phyloP scores from a whole-genome alignment of 768 basidiomycete species.

The Suillus paluster region DNA sequence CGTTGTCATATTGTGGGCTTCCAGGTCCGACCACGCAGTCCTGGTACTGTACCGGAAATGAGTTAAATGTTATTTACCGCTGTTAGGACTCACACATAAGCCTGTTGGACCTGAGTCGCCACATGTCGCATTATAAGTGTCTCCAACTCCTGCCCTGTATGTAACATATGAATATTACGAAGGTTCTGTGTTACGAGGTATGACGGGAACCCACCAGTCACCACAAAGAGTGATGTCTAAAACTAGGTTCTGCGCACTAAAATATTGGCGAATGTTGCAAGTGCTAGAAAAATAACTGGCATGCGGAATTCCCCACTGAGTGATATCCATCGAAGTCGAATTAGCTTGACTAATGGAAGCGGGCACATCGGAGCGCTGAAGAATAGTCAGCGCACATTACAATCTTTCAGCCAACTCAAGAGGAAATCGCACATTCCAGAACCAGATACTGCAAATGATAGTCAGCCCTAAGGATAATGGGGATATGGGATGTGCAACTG shows the following conservation, averaged over 20 bases:
- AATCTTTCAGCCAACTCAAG: neutral
- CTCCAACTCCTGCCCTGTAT: slow-evolving; percentile 53
- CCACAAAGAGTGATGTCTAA: slow-evolving; percentile 62
- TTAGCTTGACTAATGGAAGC: slow-evolving; percentile 36
- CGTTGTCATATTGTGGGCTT: slow-evolving; percentile 56
- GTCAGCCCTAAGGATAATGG: slow-evolving; percentile 7
- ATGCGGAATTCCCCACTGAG: slow-evolving; percentile 51
- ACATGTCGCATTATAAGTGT: slow-evolving; percentile 49
- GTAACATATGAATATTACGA: slow-evolving; percentile 3
- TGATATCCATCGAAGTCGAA: slow-evolving; percentile 40
- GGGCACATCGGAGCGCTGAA: slow-evolving; percentile 44
- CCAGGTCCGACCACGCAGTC: slow-evolving; percentile 60
- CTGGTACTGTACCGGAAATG: slow-evolving; percentile 42
- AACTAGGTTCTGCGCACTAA: slow-evolving; percentile 53
- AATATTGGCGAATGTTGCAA: slow-evolving; percentile 51
- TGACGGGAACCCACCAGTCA: slow-evolving; percentile 41
- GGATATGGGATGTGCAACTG: slow-evolving; percentile 4
- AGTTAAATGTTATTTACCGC: neutral
- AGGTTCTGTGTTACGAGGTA: neutral
- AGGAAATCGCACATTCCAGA: slow-evolving; percentile 46
- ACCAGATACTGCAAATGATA: slow-evolving; percentile 45
- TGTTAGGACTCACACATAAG: slow-evolving; percentile 41
- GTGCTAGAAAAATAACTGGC: slow-evolving; percentile 43
- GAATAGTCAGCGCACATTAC: slow-evolving; percentile 19
- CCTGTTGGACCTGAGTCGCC: slow-evolving; percentile 41